phyloP scores from a whole-genome alignment of 1,139 yeast genomes.

The Martiniozyma asiatica region DNA sequence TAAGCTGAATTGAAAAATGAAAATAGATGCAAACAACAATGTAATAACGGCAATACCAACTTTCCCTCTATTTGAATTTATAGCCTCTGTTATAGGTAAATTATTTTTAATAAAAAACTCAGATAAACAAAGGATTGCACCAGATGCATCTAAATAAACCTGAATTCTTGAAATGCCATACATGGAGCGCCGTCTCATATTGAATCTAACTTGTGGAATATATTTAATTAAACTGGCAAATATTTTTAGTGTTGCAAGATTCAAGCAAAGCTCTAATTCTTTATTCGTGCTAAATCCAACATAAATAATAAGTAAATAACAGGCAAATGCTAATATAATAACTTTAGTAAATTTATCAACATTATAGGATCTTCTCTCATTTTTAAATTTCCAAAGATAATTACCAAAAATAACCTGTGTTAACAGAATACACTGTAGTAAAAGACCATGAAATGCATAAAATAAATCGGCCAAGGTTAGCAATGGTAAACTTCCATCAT shows the following conservation, averaged over 20 bases:
- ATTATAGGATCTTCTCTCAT: conserved; percentile 18
- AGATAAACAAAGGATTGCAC: conserved; percentile 37
- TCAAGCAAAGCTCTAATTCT: conserved; percentile 27
- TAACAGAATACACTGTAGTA: conserved; percentile 25
- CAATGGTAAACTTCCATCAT: conserved; percentile 25
- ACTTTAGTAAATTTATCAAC: conserved; percentile 17
- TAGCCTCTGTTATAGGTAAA: conserved; percentile 12
- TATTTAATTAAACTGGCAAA: conserved; percentile 45
- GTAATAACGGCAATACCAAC: conserved; percentile 27
- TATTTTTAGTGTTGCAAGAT: conserved; percentile 40
- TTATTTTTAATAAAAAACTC: conserved; percentile 32
- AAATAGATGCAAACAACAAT: conserved; percentile 24
- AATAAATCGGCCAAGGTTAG: conserved; percentile 30
- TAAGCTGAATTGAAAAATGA: conserved; percentile 20
- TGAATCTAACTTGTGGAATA: conserved; percentile 48
- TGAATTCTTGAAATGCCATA: conserved; percentile 46
- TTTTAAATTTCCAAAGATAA: conserved; percentile 22
- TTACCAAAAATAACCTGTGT: conserved; percentile 28
- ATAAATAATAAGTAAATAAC: conserved; percentile 8
- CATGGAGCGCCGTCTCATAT: conserved; percentile 40
- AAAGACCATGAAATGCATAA: conserved; percentile 32
- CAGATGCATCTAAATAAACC: conserved; percentile 37
- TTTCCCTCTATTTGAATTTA: conserved; percentile 26
- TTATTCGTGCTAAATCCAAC: conserved; percentile 11
- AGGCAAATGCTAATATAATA: conserved; percentile 6